Conservation (phyloP, 306 rosid genomes). For the Casuarina cunninghamiana region DNA sequence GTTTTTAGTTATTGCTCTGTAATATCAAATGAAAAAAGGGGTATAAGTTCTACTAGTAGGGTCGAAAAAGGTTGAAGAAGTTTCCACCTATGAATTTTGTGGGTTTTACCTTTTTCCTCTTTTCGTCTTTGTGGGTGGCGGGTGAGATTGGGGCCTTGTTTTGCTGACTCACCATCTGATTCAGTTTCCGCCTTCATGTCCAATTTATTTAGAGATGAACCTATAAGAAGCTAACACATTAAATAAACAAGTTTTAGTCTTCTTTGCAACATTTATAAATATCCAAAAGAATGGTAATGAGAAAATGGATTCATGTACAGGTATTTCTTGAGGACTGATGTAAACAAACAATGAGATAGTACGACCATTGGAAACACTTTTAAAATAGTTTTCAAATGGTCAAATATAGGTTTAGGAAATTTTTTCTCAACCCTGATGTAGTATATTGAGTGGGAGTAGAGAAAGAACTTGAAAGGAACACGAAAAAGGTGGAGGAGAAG, state of each 20-base stretch:
- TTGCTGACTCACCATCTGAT: neutral
- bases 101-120: too few species aligned
- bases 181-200: neutral
- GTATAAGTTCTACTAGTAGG: neutral
- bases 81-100: neutral
- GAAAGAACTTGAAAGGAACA: too few species aligned
- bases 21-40: neutral
- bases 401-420: neutral
- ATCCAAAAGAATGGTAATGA: neutral
- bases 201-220: neutral
- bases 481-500: too few species aligned
- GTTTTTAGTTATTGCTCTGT: neutral
- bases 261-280: neutral
- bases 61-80: neutral
- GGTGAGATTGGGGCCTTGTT: too few species aligned
- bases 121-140: too few species aligned
- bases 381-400: neutral
- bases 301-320: neutral
- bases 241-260: neutral
- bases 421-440: neutral
- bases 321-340: neutral
- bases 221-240: neutral
- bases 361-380: neutral
- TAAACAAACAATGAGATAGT: neutral
- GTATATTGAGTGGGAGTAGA: neutral